A percentile compares a stretch with the other conserved stretches of the same genome.
Conservation (phyloP, 176 grass and related monocot genomes). For the Musa itinerans region DNA sequence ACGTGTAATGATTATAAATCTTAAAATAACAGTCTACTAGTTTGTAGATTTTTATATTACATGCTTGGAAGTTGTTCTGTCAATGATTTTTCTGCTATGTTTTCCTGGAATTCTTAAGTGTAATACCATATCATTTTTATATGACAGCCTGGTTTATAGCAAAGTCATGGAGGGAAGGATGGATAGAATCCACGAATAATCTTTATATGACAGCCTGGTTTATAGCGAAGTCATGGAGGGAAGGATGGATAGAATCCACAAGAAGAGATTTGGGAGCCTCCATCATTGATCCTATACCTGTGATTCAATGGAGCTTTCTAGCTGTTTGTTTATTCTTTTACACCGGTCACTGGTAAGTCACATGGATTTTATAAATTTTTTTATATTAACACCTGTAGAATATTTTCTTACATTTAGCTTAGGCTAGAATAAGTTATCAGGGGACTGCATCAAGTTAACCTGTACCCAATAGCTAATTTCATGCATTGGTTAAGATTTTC, state of each 20-base stretch:
- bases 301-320: conserved; percentile 81
- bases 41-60: too few species aligned
- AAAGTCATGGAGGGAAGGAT: conserved; percentile 36
- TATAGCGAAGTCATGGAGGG: conserved; percentile 46
- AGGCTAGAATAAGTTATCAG: background rate
- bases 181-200: conserved; percentile 22
- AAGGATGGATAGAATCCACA: conserved; percentile 29
- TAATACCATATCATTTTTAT: background rate
- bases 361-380: conserved; percentile 18
- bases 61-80: background rate
- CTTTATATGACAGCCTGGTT: conserved; percentile 66
- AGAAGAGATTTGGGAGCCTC: conserved; percentile 23
- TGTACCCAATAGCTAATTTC: too few species aligned
- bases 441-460: too few species aligned
- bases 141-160: conserved; percentile 77
- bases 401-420: background rate
- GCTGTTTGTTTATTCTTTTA: conserved; percentile 86
- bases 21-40: too few species aligned
- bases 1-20: background rate
- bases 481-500: too few species aligned
- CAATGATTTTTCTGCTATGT: background rate
- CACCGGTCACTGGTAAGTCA: conserved; percentile 79
- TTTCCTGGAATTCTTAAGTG: conserved; percentile 4
- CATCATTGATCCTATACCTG: conserved; percentile 44
- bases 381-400: background rate